Evolutionary conservation across 768 basidiomycete species (phyloP).

Genomic region (Cystofilobasidium capitatum): DNA sequence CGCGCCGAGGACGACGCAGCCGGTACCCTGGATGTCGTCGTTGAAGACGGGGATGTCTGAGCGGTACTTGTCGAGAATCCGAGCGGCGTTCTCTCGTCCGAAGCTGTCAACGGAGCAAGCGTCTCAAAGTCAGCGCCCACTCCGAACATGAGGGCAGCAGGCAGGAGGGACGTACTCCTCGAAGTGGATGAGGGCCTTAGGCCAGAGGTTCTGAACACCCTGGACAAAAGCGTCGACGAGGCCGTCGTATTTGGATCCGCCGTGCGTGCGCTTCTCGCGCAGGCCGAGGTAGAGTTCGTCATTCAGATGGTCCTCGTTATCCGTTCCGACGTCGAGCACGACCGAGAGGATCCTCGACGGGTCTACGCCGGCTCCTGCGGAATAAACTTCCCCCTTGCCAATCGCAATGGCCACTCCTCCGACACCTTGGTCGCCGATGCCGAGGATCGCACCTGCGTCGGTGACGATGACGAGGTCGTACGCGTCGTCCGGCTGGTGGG

Average conservation of each 20-base stretch:
- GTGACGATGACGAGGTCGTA: slow-evolving; percentile 67
- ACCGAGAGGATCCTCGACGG: slow-evolving; percentile 37
- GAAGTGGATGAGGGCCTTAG: slow-evolving; percentile 1
- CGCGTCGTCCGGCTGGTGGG: slow-evolving; percentile 8
- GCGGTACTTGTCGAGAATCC: slow-evolving; percentile 55
- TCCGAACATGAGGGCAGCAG: too few species aligned
- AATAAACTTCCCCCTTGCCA: slow-evolving; percentile 20
- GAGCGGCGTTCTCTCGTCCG: slow-evolving; percentile 62
- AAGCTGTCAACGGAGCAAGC: background rate
- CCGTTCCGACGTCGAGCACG: slow-evolving; percentile 60
- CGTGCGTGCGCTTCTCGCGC: slow-evolving; percentile 47
- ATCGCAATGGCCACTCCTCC: slow-evolving; percentile 39
- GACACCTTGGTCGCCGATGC: slow-evolving; percentile 40
- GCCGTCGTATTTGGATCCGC: slow-evolving; percentile 61
- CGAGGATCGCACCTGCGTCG: slow-evolving; percentile 76
- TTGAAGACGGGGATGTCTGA: slow-evolving; percentile 60
- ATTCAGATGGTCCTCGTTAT: slow-evolving; percentile 55
- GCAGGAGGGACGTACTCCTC: background rate
- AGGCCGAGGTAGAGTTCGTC: slow-evolving; percentile 46
- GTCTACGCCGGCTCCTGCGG: slow-evolving; percentile 31
- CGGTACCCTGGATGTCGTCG: slow-evolving; percentile 57
- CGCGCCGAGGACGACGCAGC: slow-evolving; percentile 39
- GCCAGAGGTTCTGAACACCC: background rate
- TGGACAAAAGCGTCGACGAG: slow-evolving; percentile 45
- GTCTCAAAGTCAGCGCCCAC: too few species aligned